A percentile compares a stretch with the other conserved stretches of the same genome.
These are phyloP conservation scores for Suillus plorans DNA, from an alignment of 768 basidiomycete genomes.

Conservation along the genomic window DNA sequence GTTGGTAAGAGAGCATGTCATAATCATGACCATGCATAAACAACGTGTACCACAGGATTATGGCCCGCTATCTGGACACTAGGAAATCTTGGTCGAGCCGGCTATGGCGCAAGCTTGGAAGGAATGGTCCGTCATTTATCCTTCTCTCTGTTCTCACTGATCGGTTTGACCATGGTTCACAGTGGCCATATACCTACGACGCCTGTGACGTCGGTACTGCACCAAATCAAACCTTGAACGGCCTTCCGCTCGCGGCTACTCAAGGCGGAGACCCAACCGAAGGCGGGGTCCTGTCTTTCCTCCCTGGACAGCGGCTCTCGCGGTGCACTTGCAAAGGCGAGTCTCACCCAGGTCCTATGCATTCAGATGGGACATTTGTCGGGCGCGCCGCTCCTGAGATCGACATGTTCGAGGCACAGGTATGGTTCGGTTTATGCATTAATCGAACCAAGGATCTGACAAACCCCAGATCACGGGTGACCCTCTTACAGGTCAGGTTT, in stretches of 20 bases:
- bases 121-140: slow-evolving; percentile 39
- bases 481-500: slow-evolving; percentile 59
- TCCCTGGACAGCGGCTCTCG: slow-evolving; percentile 82
- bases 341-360: slow-evolving; percentile 79
- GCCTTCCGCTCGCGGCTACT: slow-evolving; percentile 60
- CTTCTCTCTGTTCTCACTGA: neutral
- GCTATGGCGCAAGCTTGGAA: slow-evolving; percentile 65
- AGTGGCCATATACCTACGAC: slow-evolving; percentile 72
- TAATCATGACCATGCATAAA: neutral
- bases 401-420: slow-evolving; percentile 85
- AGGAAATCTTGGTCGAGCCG: slow-evolving; percentile 61
- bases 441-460: slow-evolving; percentile 10
- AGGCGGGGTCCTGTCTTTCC: slow-evolving; percentile 58
- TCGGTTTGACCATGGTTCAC: slow-evolving; percentile 8
- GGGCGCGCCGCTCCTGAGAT: slow-evolving; percentile 89
- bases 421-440: slow-evolving; percentile 19
- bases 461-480: slow-evolving; percentile 44
- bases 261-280: slow-evolving; percentile 53
- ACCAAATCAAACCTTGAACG: slow-evolving; percentile 76
- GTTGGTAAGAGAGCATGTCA: slow-evolving; percentile 34
- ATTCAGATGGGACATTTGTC: slow-evolving; percentile 71
- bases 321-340: slow-evolving; percentile 84
- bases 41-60: slow-evolving; percentile 32
- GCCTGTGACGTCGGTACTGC: slow-evolving; percentile 84
- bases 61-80: slow-evolving; percentile 62